phyloP scores from a whole-genome alignment of 345 rosid genomes.

The Ailanthus altissimus region DNA sequence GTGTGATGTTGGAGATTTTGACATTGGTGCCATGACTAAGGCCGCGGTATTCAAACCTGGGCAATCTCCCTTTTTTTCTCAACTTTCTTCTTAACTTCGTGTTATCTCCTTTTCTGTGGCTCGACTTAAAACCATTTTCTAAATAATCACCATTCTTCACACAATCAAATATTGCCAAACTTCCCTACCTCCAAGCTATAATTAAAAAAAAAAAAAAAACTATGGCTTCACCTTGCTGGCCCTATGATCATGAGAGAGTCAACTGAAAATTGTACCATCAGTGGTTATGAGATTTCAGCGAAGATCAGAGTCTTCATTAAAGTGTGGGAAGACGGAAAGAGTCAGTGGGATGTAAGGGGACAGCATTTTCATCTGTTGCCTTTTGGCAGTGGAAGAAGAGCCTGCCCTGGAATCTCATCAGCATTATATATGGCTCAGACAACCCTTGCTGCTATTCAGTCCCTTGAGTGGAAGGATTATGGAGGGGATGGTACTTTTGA shows the following conservation, averaged over 20 bases:
- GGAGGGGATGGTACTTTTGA: conserved; percentile 40
- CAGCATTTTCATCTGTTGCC: conserved; percentile 54
- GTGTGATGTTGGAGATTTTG: no score
- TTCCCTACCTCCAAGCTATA: conserved; percentile 66
- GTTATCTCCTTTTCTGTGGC: no score
- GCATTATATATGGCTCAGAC: conserved; percentile 52
- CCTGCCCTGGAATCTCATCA: conserved; percentile 62
- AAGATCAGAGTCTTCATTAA: conserved; percentile 51
- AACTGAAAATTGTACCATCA: conserved; percentile 36
- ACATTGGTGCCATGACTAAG: no score
- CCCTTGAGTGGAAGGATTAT: conserved; percentile 49
- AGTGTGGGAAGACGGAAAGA: conserved; percentile 39
- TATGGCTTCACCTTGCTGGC: conserved; percentile 73
- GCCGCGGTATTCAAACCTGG: no score
- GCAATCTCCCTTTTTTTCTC: no score
- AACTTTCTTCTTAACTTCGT: no score
- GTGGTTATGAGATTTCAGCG: conserved; percentile 51
- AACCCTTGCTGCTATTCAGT: conserved; percentile 48
- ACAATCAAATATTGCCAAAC: conserved; percentile 53
- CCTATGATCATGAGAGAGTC: conserved; percentile 63
- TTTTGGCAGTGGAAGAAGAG: conserved; percentile 69
- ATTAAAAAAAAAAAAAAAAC: conserved; percentile 64
- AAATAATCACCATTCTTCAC: no score
- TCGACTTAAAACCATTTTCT: no score
- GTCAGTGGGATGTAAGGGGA: conserved; percentile 48